Base-by-base conservation (phyloP, 2,329 filamentous ascomycete genomes). In the Calonectria pseudoturangicola region DNA sequence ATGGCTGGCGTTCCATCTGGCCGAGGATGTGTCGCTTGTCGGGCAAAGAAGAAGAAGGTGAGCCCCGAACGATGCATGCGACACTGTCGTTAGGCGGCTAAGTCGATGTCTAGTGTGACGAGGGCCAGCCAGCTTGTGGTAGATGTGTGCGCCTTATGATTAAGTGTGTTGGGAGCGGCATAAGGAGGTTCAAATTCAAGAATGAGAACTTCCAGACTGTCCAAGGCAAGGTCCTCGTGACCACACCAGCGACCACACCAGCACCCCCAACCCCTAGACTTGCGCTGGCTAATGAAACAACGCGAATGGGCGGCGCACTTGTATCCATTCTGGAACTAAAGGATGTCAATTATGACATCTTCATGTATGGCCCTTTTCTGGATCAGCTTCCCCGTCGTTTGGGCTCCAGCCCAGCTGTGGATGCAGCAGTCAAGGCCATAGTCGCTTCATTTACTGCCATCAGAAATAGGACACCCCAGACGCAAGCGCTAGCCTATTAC, bases 21-120 rank as follows among this genome's bases (percentile, higher is more conserved):
- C 16, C 58, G 58, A 63, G 58, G 39, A 28, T 63, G 58, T 28
- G 25, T 63, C 27, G 58, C 58, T 33, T 63, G 58, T 15, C 58
- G 58, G n/a, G 39, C 58, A 21, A 43, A 45, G 28, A 63, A 63
- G 58, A 63, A 63, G 30, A 63, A 63, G 58, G 58, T 63, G 16
- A 47, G 58, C n/a, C 39, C 27, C 10, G 25, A 15, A 13, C 7
- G 33, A 47, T 43, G 16, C n/a, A 15, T 25, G 9, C 10, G 6
- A n/a, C 50, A 18, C 50, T 25, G 18, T 39, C 13, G 45, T 25
- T 25, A 21, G 8, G 45, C 45, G 45, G n/a, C 45, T 48, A 48
- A 48, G 45, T 48, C 33, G 10, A 47, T 21, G 18, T 48, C n/a
- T 48, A 63, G 58, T 63, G 58, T 63, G 58, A 63, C 41, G 58